These are phyloP conservation scores for Talaromyces pinophilus DNA, from an alignment of 2,329 filamentous ascomycete species.

Conservation along the genomic window DNA sequence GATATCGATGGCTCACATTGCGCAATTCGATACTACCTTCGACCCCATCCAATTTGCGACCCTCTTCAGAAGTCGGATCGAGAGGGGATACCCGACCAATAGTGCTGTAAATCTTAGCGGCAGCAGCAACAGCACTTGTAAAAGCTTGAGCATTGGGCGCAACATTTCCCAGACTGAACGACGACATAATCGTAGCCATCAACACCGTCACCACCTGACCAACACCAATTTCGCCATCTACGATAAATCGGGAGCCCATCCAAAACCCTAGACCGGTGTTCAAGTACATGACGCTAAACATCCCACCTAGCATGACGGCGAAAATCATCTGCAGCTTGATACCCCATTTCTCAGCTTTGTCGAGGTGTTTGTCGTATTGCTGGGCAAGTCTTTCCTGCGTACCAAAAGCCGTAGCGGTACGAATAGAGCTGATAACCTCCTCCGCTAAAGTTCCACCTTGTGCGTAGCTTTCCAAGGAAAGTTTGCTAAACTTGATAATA, in stretches of 20 bases:
- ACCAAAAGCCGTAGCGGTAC: slow-evolving; percentile 89
- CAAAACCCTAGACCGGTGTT: slow-evolving; percentile 89
- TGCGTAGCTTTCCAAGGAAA: slow-evolving; percentile 76
- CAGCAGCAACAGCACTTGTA: slow-evolving; percentile 77
- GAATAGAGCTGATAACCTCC: slow-evolving; percentile 89
- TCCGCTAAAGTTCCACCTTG: slow-evolving; percentile 85
- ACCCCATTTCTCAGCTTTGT: slow-evolving; percentile 72
- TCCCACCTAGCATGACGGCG: slow-evolving; percentile 75
- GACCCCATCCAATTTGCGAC: slow-evolving; percentile 71
- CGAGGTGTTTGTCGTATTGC: slow-evolving; percentile 77
- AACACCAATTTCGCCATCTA: slow-evolving; percentile 58
- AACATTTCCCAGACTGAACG: slow-evolving; percentile 86
- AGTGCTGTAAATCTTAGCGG: slow-evolving; percentile 87
- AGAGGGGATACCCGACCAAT: slow-evolving; percentile 87
- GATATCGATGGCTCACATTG: slow-evolving; percentile 89
- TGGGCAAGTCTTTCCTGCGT: slow-evolving; percentile 88
- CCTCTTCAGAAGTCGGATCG: slow-evolving; percentile 70
- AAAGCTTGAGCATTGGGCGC: slow-evolving; percentile 86
- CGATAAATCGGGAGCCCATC: slow-evolving; percentile 76
- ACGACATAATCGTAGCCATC: slow-evolving; percentile 88
- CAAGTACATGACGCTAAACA: slow-evolving; percentile 82
- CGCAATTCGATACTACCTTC: slow-evolving; percentile 78
- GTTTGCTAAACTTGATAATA: slow-evolving; percentile 78
- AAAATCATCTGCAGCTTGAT: slow-evolving; percentile 72
- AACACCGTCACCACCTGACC: slow-evolving; percentile 76